Evolutionary conservation across 2,329 filamentous ascomycete species (phyloP), one percentile per base, ranked within the genome.

Genomic region (Gaeumannomyces tritici): DNA sequence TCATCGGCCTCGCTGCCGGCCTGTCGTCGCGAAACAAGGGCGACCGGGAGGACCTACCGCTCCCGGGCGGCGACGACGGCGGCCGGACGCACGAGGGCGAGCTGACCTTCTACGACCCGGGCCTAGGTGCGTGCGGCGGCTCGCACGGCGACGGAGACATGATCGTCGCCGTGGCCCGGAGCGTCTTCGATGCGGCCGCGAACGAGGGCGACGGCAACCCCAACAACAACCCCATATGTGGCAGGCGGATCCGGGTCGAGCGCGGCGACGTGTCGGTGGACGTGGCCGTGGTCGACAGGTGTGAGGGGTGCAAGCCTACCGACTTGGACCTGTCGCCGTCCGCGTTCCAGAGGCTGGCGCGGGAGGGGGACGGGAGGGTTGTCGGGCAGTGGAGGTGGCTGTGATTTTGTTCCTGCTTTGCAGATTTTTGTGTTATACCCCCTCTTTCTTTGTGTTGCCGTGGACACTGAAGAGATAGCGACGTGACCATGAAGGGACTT

Each of bases 211-310:
- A 11, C 8, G 31, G 57, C n/a, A 65, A 65, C 47, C 64, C 64
- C 24, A 65, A 66, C 60, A 42, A 51, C 29, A 66, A 66, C 18
- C 64, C 63, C 24, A 62, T 66, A n/a, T 65, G 90, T 69, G 87
- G 86, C 2, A 77, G 78, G 68, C 84, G 79, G 71, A 82, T 95
- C n/a, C 78, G 87, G 29, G 81, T 90, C 31, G 61, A 77, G 75
- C 15, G 76, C 71, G 28, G 76, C 71, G 62, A 70, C 70, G 68
- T 42, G n/a, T 70, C 65, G 27, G 70, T 74, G 2, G 83, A 86
- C 66, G 79, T 90, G 29, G 85, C 75, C 26, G 84, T 91, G 8
- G 87, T 90, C 7, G 89, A 91, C 73, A 79, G 87, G 61, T 91
- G 88, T 74, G 71, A 65, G 0, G 79, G 75, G 0, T 85, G 83